Evolutionary conservation across 2,329 filamentous ascomycete genomes (phyloP), one percentile per base, ranked within the genome.

Genomic region (Ilyonectria mors-panacis): DNA sequence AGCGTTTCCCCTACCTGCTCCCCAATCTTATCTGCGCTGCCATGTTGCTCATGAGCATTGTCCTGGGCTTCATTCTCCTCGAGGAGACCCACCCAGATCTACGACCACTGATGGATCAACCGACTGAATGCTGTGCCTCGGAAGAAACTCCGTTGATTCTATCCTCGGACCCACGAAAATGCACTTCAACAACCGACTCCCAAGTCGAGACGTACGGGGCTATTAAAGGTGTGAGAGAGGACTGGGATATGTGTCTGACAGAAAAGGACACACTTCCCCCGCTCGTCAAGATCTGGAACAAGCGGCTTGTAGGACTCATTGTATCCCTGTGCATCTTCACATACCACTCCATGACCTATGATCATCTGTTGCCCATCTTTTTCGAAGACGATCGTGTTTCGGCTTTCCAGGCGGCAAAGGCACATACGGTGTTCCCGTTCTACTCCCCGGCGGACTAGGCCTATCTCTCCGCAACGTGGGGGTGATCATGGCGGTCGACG

Each of bases 271-370:
- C 81, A 71, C 74, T 73, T 6, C 70, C 70, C 5, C 78, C 77
- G 65, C 73, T 77, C 26, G 70, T 70, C 63, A 84, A 77, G 73
- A 84, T 88, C 67, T 88, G 86, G 80, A 85, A 83, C 79, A 85
- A 85, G 80, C 88, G 88, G 45, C 91, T 97, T 67, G 84, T 93
- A 71, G 91, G 93, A 80, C 88, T 97, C 59, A 90, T 96, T 44
- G 76, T 94, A n/a, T 92, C 95, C 1, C 83, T 98, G 54, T 93
- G 92, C 50, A 93, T 98, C 70, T 97, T 97, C 82, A 96, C 94
- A 5, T 97, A 97, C 78, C 95, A 98, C 81, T 94, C 92, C 42
- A 98, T 98, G 94, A 94, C 93, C 0, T 98, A 94, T 81, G 95
- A 98, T 77, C 93, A 97, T 78, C 87, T 98, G 1, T 86, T 97